Percentiles rank a stretch among this genome's conserved stretches.
Evolutionary conservation across 352 stramenopile species (phyloP).

Genomic region (Phytopythium mirpurense): DNA sequence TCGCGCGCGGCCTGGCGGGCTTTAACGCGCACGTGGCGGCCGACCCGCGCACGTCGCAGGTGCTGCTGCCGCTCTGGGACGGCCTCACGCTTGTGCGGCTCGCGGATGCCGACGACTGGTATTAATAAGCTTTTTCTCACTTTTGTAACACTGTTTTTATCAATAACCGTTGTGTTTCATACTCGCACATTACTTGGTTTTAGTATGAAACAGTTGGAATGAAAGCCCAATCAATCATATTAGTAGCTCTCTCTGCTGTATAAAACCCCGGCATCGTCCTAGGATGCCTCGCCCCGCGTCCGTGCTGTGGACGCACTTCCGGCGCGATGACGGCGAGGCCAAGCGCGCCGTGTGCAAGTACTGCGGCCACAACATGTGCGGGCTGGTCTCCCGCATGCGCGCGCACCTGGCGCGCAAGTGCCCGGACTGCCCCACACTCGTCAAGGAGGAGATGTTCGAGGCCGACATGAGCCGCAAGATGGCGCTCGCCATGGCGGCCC

Average conservation of each 20-base stretch:
- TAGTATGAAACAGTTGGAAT: no score
- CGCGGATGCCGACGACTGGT: no score
- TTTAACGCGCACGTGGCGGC: conserved; percentile 86
- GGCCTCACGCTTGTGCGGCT: conserved; percentile 73
- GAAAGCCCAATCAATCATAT: no score
- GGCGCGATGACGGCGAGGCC: conserved; percentile 38
- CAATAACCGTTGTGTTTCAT: no score
- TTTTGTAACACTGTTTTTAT: no score
- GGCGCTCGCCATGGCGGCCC: background rate
- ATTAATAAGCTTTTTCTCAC: no score
- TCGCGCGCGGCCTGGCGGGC: conserved; percentile 62
- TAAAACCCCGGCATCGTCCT: no score
- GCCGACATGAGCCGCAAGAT: conserved; percentile 31
- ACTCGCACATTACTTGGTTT: no score
- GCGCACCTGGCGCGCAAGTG: conserved; percentile 58
- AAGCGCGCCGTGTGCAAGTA: conserved; percentile 75
- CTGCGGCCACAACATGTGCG: conserved; percentile 73
- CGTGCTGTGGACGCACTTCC: conserved; percentile 60
- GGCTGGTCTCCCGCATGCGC: conserved; percentile 62
- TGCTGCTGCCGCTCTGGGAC: conserved; percentile 89
- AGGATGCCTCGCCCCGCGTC: conserved; percentile 62
- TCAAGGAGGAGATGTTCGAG: conserved; percentile 50
- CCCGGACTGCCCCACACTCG: conserved; percentile 29
- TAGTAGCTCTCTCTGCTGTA: no score
- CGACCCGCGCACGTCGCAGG: conserved; percentile 74